Base-by-base conservation (phyloP, 257 asterid genomes). In the Ilex aquifolium region DNA sequence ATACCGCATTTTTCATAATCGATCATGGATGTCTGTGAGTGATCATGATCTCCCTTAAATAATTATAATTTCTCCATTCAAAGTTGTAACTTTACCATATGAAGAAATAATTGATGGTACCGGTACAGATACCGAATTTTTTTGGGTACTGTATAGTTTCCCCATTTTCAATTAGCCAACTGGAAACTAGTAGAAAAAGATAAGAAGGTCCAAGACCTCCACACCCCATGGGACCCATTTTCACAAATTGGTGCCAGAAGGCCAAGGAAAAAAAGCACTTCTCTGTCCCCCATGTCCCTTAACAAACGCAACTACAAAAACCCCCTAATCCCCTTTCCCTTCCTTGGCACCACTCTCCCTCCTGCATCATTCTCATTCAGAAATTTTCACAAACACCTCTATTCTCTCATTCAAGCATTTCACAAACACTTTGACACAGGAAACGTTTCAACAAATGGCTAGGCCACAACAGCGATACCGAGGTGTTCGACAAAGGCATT, bases 401-500 rank as follows among this genome's bases (percentile, higher is more conserved):
- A 21, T 21, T 21, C n/a, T 46, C 10, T 46, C 52, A 10, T 46
- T 46, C 52, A 46, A 2, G 52, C 52, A 46, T 46, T 46, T 46
- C 0, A 46, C 52, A 46, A 46, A 46, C n/a, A 46, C 14, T 46
- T 46, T 46, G 15, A 3, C 13, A 46, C 4, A 7, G 10, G 52
- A 46, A 46, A 46, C 52, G 52, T 46, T 40, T 31, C 8, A 49
- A 69, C 42, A 15, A 69, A 83, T 91, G 97, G 89, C 83, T 12
- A 73, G 93, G 59, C 78, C 84, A 10, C 89, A 84, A 54, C 96
- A 91, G 51, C 81, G 93, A 14, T 91, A 77, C 69, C 76, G 97
- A 7, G 97, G 97, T 7, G 97, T 91, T 12, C 87, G 97, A 62
- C 97, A 91, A 64, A 84, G 96, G 65, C 97, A 91, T 59, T 91